Percentiles rank a stretch among this genome's conserved stretches.
These are phyloP conservation scores for Hemileia vastatrix DNA, from an alignment of 1,284 basidiomycete genomes.

Conservation along the genomic window DNA sequence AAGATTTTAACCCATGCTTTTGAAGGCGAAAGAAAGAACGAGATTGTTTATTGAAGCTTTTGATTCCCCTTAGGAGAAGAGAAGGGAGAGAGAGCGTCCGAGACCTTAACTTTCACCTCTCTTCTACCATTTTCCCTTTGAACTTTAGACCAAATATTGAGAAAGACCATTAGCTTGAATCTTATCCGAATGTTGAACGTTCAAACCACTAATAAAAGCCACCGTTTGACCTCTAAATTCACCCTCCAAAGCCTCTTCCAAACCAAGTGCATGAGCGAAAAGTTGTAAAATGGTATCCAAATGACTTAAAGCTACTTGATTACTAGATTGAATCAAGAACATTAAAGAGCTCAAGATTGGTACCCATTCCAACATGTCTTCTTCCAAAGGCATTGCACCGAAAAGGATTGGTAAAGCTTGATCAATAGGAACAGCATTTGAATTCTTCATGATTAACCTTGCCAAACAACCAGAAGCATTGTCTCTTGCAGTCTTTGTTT, in stretches of 20 bases:
- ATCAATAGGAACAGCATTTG: constrained; percentile 71
- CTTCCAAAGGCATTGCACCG: constrained; percentile 69
- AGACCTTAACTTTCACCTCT: too few species aligned
- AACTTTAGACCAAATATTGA: constrained; percentile 37
- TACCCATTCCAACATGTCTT: constrained; percentile 86
- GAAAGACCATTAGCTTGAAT: constrained; percentile 63
- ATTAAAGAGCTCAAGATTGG: constrained; percentile 85
- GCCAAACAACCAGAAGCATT: constrained; percentile 89
- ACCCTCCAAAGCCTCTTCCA: too few species aligned
- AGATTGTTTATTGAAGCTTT: neutral
- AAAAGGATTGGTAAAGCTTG: constrained; percentile 78
- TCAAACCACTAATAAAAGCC: constrained; percentile 64
- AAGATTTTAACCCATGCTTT: neutral
- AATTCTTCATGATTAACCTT: constrained; percentile 75
- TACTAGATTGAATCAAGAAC: constrained; percentile 68
- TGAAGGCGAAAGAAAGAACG: neutral
- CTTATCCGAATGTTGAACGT: constrained; percentile 60
- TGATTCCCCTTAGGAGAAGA: constrained; percentile 12
- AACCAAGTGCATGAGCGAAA: constrained; percentile 73
- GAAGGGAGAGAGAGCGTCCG: too few species aligned
- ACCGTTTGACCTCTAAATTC: constrained; percentile 70
- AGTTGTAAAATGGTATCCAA: constrained; percentile 71
- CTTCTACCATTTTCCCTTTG: too few species aligned
- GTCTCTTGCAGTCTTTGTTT: constrained; percentile 75
- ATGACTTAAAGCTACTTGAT: constrained; percentile 57